Conservation (phyloP, 495 filamentous ascomycete genomes). For the Lophium mytilinum region DNA sequence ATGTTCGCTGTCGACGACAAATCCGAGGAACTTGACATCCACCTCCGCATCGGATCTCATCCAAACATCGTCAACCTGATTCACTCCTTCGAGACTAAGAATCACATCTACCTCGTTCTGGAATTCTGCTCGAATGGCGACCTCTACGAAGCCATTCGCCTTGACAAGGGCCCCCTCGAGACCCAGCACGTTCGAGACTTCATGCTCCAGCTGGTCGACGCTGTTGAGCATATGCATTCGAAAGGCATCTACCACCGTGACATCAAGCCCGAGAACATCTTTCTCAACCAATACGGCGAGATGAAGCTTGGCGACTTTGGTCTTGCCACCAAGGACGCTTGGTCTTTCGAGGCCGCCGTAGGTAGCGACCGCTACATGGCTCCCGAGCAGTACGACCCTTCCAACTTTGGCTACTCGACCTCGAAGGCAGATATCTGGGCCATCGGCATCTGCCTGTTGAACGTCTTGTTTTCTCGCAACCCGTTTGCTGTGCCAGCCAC, state of each 20-base stretch:
- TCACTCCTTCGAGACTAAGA: constrained; percentile 82
- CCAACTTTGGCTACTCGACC: constrained; percentile 78
- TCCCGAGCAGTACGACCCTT: constrained; percentile 90
- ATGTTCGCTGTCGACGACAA: constrained; percentile 63
- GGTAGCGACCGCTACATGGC: constrained; percentile 99
- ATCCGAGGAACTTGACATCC: constrained; percentile 80
- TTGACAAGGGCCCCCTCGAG: constrained; percentile 76
- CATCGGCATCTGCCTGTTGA: constrained; percentile 89
- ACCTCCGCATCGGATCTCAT: constrained; percentile 67
- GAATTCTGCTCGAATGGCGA: constrained; percentile 97
- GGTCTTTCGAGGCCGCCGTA: constrained; percentile 84
- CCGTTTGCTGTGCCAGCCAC: constrained; percentile 83
- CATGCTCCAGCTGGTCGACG: constrained; percentile 89
- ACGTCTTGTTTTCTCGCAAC: constrained; percentile 91
- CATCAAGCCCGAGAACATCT: constrained; percentile 99
- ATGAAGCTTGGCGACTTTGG: constrained; percentile 98
- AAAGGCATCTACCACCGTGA: constrained; percentile 94
- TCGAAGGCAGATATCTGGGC: constrained; percentile 95
- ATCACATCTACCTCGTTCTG: constrained; percentile 84
- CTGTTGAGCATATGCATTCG: constrained; percentile 81
- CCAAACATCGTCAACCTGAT: constrained; percentile 91
- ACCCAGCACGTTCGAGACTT: constrained; percentile 94
- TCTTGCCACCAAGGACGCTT: constrained; percentile 73
- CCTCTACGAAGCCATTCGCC: constrained; percentile 92
- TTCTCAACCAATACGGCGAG: constrained; percentile 72